Base-by-base conservation (phyloP, 1,284 basidiomycete genomes). In the Meira nashicola region DNA sequence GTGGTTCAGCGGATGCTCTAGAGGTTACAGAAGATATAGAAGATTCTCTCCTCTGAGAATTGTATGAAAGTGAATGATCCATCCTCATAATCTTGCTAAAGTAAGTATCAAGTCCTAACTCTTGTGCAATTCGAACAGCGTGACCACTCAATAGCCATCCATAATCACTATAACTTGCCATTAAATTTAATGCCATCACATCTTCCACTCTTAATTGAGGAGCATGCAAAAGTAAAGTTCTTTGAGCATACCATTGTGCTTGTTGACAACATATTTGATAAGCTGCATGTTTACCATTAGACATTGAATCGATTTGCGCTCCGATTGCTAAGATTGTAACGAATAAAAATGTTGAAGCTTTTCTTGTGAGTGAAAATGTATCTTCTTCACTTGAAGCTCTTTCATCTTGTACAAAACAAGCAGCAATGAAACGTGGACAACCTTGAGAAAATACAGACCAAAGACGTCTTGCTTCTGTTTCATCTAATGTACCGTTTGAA, bases 381-480 rank as follows among this genome's bases (percentile, higher is more conserved):
- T 95, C 91, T 8, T 95, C 91, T 8, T 33, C 28, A 8, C 28
- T 33, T 8, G 28, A 33, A 79, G 90, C 92, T 59, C 83, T 82
- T 43, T 91, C 91, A 62, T 94, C 91, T 82, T 94, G 94, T 76
- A 93, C 85, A 81, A 94, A 89, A 80, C 91, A 94, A 57, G 92
- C 92, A 58, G 88, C 87, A 82, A 94, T 94, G 83, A 95, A 95
- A 71, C 90, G 92, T 81, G 33, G 51, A 57, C 73, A 67, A 70
- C 73, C 77, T 68, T 79, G 70, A 70, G 67, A 66, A 64, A 60
- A 67, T 48, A 68, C 73, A 66, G 67, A 69, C 58, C 70, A 76
- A 66, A 70, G 65, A 17, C 67, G 62, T 48, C 57, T 61, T 77
- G 93, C 92, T 15, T 87, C 88, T 66, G 87, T 85, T 79, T 88